These are phyloP conservation scores for Saccharomycopsis sp. DNA, from an alignment of 805 yeast genomes.

Conservation along the genomic window DNA sequence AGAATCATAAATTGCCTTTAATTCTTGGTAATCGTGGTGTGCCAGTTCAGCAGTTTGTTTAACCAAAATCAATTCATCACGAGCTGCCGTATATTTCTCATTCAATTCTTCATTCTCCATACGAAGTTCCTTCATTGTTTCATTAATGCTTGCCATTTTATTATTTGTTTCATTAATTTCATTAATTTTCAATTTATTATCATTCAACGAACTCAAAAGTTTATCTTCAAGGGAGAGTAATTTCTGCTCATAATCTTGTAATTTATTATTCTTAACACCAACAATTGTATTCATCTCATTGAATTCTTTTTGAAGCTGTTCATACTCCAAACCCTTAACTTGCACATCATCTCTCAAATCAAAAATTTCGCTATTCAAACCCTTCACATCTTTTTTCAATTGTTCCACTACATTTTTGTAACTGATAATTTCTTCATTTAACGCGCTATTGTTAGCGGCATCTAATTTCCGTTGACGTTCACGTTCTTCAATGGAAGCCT, in stretches of 20 bases:
- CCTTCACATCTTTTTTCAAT: slow-evolving; percentile 23
- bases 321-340: slow-evolving; percentile 18
- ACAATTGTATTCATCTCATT: slow-evolving; percentile 11
- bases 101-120: slow-evolving; percentile 24
- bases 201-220: slow-evolving; percentile 15
- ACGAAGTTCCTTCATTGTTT: slow-evolving; percentile 5
- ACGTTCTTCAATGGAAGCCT: background rate
- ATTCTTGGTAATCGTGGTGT: slow-evolving; percentile 10
- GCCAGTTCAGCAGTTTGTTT: slow-evolving; percentile 12
- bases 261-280: slow-evolving; percentile 4
- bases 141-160: slow-evolving; percentile 3
- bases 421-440: slow-evolving; percentile 8
- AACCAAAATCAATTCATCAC: slow-evolving; percentile 27
- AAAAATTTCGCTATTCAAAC: slow-evolving; percentile 24
- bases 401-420: slow-evolving; percentile 21
- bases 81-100: slow-evolving; percentile 26
- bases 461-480: background rate
- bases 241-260: slow-evolving; percentile 14
- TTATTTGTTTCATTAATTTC: slow-evolving; percentile 12
- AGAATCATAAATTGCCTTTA: slow-evolving; percentile 3
- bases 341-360: slow-evolving; percentile 22
- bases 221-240: slow-evolving; percentile 9
- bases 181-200: slow-evolving; percentile 11
- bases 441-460: background rate
- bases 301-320: slow-evolving; percentile 20